phyloP scores from a whole-genome alignment of 768 basidiomycete genomes.

The Tricholoma hemisulphureum region DNA sequence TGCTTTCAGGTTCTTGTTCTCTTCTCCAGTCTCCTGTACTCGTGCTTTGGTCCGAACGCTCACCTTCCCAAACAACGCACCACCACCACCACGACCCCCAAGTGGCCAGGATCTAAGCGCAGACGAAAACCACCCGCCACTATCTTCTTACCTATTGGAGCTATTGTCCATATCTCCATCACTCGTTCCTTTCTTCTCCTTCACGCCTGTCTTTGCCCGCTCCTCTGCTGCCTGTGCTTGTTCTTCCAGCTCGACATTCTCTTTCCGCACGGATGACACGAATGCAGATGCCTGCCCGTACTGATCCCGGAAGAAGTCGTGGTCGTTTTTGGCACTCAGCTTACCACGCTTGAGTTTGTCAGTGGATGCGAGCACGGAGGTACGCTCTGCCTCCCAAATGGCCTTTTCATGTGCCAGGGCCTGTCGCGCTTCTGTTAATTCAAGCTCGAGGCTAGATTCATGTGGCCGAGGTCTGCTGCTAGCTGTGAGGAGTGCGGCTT shows the following conservation, averaged over 20 bases:
- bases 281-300: constrained; percentile 53
- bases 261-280: constrained; percentile 41
- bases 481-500: constrained; percentile 16
- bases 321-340: constrained; percentile 41
- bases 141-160: too few species aligned
- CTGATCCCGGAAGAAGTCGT: constrained; percentile 54
- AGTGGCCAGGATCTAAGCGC: too few species aligned
- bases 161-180: too few species aligned
- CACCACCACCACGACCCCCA: too few species aligned
- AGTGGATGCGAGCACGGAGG: constrained; percentile 21
- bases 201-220: constrained; percentile 55
- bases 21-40: too few species aligned
- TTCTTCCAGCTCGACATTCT: constrained; percentile 51
- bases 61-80: too few species aligned
- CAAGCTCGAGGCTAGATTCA: constrained; percentile 18
- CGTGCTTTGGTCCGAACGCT: too few species aligned
- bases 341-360: constrained; percentile 31
- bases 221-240: constrained; percentile 48
- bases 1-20: too few species aligned
- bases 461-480: constrained; percentile 5
- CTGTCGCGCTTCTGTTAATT: constrained; percentile 11
- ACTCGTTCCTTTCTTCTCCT: too few species aligned
- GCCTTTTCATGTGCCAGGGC: constrained; percentile 19
- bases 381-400: constrained; percentile 35
- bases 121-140: too few species aligned